Evolutionary conservation across 768 basidiomycete species (phyloP).

Genomic region (Tephrocybe sp.): DNA sequence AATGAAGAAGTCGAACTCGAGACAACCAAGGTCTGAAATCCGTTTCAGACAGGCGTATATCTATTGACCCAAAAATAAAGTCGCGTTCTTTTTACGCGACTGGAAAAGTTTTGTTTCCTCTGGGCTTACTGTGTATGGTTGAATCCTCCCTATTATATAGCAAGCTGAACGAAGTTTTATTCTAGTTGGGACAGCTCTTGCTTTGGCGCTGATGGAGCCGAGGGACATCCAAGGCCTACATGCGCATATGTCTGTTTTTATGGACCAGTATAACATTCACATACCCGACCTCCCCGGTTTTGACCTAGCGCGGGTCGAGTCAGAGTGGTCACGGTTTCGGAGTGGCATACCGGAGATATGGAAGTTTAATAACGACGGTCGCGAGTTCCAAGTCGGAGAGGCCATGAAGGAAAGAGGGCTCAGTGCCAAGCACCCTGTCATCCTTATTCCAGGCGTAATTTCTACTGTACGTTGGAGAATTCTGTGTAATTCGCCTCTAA

Average conservation of each 20-base stretch:
- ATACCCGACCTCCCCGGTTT: conserved; percentile 61
- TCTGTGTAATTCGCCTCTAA: background rate
- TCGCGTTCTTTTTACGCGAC: conserved; percentile 25
- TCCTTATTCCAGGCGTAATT: conserved; percentile 88
- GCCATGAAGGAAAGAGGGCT: conserved; percentile 61
- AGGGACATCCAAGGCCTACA: conserved; percentile 68
- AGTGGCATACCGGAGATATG: conserved; percentile 76
- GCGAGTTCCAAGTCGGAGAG: conserved; percentile 79
- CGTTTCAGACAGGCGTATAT: background rate
- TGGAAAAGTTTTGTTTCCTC: conserved; percentile 64
- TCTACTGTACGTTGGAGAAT: conserved; percentile 59
- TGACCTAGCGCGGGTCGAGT: conserved; percentile 65
- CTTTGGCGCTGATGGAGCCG: conserved; percentile 64
- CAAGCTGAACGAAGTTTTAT: conserved; percentile 5
- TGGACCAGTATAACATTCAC: conserved; percentile 69
- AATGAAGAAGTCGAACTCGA: conserved; percentile 22
- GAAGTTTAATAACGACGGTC: conserved; percentile 77
- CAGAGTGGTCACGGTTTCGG: conserved; percentile 67
- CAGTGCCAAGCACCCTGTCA: conserved; percentile 70
- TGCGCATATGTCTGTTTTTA: conserved; percentile 58
- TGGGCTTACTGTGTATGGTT: conserved; percentile 57
- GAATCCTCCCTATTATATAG: background rate
- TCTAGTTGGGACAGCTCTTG: conserved; percentile 64
- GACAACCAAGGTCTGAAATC: conserved; percentile 15
- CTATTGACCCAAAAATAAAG: conserved; percentile 16